Evolutionary conservation across 1,284 basidiomycete genomes (phyloP).

Genomic region (Marasmius sp.): DNA sequence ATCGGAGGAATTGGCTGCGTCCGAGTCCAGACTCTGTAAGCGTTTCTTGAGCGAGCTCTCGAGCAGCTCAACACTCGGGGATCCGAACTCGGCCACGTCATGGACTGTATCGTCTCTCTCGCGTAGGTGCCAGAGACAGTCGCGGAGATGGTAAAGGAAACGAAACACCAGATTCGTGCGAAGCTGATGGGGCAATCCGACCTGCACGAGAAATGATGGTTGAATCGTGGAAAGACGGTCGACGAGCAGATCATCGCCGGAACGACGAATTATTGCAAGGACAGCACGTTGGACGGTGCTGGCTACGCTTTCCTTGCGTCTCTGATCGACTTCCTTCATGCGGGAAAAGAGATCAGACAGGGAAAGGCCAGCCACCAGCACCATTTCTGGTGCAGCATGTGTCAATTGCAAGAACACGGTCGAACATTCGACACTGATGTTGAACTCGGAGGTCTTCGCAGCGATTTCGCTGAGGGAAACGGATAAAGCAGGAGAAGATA

Average conservation of each 20-base stretch:
- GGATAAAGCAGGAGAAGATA: not conserved
- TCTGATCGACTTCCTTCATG: conserved; percentile 22
- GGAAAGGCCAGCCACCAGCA: conserved; percentile 35
- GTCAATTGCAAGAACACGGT: conserved; percentile 34
- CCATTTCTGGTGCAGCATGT: conserved; percentile 46
- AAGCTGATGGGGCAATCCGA: conserved; percentile 61
- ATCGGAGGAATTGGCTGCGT: conserved; percentile 25
- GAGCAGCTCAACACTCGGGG: conserved; percentile 17
- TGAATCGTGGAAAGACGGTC: conserved; percentile 79
- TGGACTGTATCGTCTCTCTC: conserved; percentile 2
- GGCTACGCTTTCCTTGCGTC: conserved; percentile 29
- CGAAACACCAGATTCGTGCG: conserved; percentile 68
- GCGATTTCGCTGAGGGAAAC: not conserved
- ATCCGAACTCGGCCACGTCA: not conserved
- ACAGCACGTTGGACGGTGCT: conserved; percentile 35
- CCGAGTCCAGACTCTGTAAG: conserved; percentile 45
- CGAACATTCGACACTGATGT: conserved; percentile 27
- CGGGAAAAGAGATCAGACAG: conserved; percentile 27
- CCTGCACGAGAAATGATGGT: conserved; percentile 77
- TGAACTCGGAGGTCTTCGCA: conserved; percentile 8
- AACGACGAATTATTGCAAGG: conserved; percentile 47
- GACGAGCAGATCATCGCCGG: conserved; percentile 49
- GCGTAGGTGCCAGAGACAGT: conserved; percentile 44
- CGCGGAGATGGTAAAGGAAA: conserved; percentile 71
- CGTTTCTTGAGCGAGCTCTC: conserved; percentile 39